Evolutionary conservation across 192 early-diverging fungal genomes (phyloP), one percentile per base, ranked within the genome.

Genomic region (Backusella luteola): DNA sequence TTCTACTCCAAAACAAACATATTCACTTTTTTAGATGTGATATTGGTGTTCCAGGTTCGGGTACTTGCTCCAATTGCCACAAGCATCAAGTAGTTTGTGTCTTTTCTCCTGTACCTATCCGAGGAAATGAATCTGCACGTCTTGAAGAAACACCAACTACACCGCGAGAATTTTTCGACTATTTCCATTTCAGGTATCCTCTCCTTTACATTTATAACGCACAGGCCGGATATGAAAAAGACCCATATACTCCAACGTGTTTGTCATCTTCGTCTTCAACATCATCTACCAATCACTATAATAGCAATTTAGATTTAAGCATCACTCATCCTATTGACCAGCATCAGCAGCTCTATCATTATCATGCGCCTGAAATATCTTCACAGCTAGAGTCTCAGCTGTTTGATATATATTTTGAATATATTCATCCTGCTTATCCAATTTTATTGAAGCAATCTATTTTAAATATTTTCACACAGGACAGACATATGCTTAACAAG

Each of bases 11-110:
- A 36, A 36, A n/a, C 34, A 38, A n/a, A 32, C 3, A 21, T 69
- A 56, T 53, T 53, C 29, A 5, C 42, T 71, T 41, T 72, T 34
- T 15, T 78, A 80, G 79, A 59, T 80, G 79, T 52, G 79, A 80
- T 26, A 36, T 80, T 17, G 75, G 75, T 32, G 38, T 73, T 35
- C 79, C 79, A 32, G 70, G 70, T 34, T 71, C 75, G 15, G 74
- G 74, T 32, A 68, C 79, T 41, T 80, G 79, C 46, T 80, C 79
- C 4, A 76, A 73, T 41, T 80, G 79, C 38, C 74, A 73, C 71
- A 80, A 68, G 41, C 71, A 77, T 53, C 71, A 77, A 32, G 72
- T 44, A 26, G 35, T 46, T 17, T 77, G 76, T 36, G 53, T 53
- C 46, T 77, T 77, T 76, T 63, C 73, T 26, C 63, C 75, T 76